These are phyloP conservation scores for Orychophragmus violaceus DNA, from an alignment of 345 rosid genomes.

Conservation along the genomic window DNA sequence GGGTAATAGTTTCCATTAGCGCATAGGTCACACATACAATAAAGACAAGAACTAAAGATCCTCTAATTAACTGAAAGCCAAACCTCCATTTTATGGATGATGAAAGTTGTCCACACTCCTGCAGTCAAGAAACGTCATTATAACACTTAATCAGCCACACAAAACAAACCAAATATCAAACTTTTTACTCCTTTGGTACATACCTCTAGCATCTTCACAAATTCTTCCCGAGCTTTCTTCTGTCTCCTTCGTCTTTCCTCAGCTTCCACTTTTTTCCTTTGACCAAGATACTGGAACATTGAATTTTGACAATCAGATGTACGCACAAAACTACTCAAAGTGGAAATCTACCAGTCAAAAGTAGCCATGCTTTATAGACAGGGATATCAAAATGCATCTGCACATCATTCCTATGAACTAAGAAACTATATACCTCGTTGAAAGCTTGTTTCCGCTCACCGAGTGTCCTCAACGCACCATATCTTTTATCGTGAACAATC, in stretches of 20 bases:
- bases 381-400: not conserved
- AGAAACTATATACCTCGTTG: slow-evolving; percentile 64
- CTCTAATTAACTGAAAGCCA: slow-evolving; percentile 5
- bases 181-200: slow-evolving; percentile 21
- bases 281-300: slow-evolving; percentile 75
- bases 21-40: not conserved
- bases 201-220: slow-evolving; percentile 92
- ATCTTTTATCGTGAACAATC: slow-evolving; percentile 80
- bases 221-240: slow-evolving; percentile 92
- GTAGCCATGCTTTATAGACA: not conserved
- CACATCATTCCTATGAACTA: not conserved
- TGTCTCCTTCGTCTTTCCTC: slow-evolving; percentile 92
- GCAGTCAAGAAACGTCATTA: slow-evolving; percentile 31
- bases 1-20: slow-evolving; percentile 28
- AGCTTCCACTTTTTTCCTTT: slow-evolving; percentile 88
- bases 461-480: slow-evolving; percentile 80
- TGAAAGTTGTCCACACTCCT: slow-evolving; percentile 84
- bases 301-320: slow-evolving; percentile 18
- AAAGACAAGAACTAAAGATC: slow-evolving; percentile 5
- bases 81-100: slow-evolving; percentile 94
- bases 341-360: not conserved
- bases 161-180: not conserved
- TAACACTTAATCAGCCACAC: slow-evolving; percentile 3
- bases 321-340: slow-evolving; percentile 4
- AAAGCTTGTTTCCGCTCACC: slow-evolving; percentile 99